Evolutionary conservation across 257 asterid genomes (phyloP).

Genomic region (Nicotiana tomentosiformis): DNA sequence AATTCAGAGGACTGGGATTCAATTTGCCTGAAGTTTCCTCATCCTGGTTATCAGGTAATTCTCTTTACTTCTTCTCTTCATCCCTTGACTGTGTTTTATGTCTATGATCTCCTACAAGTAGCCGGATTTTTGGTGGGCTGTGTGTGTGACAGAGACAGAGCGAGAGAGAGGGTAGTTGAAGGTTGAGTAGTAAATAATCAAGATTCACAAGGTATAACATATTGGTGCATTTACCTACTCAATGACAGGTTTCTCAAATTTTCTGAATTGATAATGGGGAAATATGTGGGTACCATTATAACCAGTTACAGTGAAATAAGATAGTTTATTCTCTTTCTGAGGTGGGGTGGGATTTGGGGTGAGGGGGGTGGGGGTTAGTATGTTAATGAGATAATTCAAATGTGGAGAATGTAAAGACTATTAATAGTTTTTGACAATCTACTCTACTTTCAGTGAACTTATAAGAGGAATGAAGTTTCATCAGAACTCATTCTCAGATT

Average conservation of each 20-base stretch:
- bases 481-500: conserved; percentile 67
- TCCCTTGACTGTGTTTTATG: neutral
- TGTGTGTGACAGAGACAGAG: neutral
- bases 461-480: neutral
- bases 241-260: neutral
- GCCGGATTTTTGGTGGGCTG: neutral
- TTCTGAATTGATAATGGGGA: neutral
- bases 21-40: neutral
- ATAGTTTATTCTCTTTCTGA: neutral
- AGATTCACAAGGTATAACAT: neutral
- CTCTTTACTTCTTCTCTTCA: neutral
- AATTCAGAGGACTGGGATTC: neutral
- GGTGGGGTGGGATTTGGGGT: neutral
- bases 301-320: neutral
- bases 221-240: neutral
- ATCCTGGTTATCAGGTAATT: neutral
- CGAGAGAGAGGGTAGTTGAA: neutral
- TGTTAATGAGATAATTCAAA: neutral
- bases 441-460: neutral
- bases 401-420: neutral
- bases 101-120: neutral
- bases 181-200: neutral
- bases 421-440: neutral
- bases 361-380: neutral
- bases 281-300: neutral